Conservation (phyloP, 108 stramenopile species). For the Mayamaea pseudoterrestris region DNA sequence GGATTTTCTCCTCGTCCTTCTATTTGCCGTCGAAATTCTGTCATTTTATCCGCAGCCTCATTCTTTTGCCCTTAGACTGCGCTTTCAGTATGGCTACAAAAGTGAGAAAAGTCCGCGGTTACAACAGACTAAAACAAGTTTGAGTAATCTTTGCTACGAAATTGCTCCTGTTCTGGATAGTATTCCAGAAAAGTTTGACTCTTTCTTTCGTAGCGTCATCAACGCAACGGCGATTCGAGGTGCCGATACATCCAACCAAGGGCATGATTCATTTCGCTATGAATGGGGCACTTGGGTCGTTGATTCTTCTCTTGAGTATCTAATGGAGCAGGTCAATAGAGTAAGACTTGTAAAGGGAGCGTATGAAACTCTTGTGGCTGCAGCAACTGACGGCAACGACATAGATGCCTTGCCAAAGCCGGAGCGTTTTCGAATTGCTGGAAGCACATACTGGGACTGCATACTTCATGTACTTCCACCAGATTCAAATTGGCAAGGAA, state of each 20-base stretch:
- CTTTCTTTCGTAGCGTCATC: constrained; percentile 5
- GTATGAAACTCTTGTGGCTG: constrained; percentile 19
- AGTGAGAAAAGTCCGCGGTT: no score
- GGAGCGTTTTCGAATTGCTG: constrained; percentile 32
- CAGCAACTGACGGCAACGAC: constrained; percentile 6
- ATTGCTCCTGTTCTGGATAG: constrained; percentile 8
- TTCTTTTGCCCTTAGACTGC: no score
- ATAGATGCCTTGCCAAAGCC: constrained; percentile 8
- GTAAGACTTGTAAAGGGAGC: constrained; percentile 24
- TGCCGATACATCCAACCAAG: constrained; percentile 17
- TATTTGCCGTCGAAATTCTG: no score
- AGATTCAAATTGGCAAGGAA: constrained; percentile 25
- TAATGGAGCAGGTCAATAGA: constrained; percentile 43
- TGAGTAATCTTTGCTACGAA: no score
- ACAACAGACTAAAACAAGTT: no score
- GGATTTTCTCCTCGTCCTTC: no score
- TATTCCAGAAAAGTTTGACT: constrained; percentile 7
- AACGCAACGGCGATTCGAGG: constrained; percentile 13
- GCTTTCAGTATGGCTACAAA: no score
- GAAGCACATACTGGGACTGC: constrained; percentile 62
- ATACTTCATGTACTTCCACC: constrained; percentile 59
- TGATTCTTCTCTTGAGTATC: constrained; percentile 18
- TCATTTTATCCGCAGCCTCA: no score
- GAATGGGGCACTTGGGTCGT: constrained; percentile 69
- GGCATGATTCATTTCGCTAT: constrained; percentile 39